These are phyloP conservation scores for Xylariaceae sp. DNA, from an alignment of 2,329 filamentous ascomycete species.

Conservation along the genomic window DNA sequence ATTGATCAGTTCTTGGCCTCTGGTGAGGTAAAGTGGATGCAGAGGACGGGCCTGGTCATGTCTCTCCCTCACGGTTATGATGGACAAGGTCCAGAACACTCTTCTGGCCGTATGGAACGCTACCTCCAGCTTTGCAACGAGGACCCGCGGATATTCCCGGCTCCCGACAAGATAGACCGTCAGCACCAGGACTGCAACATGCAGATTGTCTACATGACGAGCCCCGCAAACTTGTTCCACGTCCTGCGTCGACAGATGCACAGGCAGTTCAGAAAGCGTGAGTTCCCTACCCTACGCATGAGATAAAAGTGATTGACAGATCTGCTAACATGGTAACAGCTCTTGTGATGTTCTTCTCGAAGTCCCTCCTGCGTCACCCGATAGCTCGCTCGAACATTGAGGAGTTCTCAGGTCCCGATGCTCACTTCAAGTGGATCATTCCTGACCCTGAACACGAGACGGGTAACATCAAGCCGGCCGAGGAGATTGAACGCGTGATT, in stretches of 20 bases:
- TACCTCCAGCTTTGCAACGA: constrained; percentile 98
- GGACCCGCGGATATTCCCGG: constrained; percentile 89
- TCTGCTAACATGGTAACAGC: constrained; percentile 46
- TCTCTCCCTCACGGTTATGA: constrained; percentile 97
- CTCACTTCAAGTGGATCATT: constrained; percentile 96
- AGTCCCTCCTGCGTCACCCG: constrained; percentile 91
- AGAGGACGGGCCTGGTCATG: constrained; percentile 93
- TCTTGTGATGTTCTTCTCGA: constrained; percentile 97
- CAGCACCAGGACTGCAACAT: constrained; percentile 99
- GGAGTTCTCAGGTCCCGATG: constrained; percentile 77
- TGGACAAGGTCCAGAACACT: constrained; percentile 97
- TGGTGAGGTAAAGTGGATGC: constrained; percentile 97
- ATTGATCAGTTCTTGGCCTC: constrained; percentile 99
- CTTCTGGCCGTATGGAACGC: constrained; percentile 92
- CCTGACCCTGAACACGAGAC: constrained; percentile 79
- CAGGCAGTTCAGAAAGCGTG: constrained; percentile 98
- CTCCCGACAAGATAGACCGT: constrained; percentile 81
- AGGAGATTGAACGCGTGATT: constrained; percentile 90
- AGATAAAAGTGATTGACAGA: background rate
- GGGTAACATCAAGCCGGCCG: constrained; percentile 68
- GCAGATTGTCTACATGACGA: constrained; percentile 97
- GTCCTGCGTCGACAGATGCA: constrained; percentile 96
- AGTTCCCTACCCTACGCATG: constrained; percentile 34
- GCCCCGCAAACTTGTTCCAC: constrained; percentile 93
- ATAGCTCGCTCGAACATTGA: constrained; percentile 84